Conservation (phyloP, 2,329 filamentous ascomycete species). For the Colletotrichum lentis region DNA sequence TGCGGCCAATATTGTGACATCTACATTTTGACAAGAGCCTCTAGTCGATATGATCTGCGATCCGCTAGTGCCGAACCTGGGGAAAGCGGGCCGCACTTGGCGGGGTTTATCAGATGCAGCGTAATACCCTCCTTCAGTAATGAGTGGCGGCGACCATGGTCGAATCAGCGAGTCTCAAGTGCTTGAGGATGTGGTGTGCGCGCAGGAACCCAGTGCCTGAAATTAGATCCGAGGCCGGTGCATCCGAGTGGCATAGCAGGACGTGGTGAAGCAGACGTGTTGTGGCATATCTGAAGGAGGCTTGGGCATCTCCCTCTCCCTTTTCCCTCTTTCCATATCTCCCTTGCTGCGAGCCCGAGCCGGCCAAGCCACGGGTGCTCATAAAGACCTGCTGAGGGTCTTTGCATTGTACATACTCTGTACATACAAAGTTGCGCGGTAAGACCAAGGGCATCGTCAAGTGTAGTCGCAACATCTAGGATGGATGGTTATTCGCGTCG, state of each 20-base stretch:
- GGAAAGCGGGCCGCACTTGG: not conserved
- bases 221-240: conserved; percentile 17
- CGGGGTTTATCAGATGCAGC: not conserved
- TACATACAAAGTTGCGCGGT: not conserved
- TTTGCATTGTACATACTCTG: not conserved
- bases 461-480: not conserved
- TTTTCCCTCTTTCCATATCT: too few relatives aligned
- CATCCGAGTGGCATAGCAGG: conserved; percentile 29
- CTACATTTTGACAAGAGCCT: not conserved
- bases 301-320: conserved; percentile 2
- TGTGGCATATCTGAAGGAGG: conserved; percentile 26
- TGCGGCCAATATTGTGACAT: not conserved
- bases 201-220: conserved; percentile 23
- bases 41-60: conserved; percentile 22
- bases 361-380: conserved; percentile 16
- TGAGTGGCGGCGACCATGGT: conserved; percentile 16
- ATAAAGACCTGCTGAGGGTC: not conserved
- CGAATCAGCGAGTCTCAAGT: conserved; percentile 24
- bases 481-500: not conserved
- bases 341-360: not conserved
- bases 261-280: conserved; percentile 16
- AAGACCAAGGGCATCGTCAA: not conserved
- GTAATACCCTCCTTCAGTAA: conserved; percentile 10
- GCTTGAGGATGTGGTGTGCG: not conserved
- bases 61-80: conserved; percentile 12